Base-by-base conservation (phyloP, 768 basidiomycete species). In the Russula compacta region DNA sequence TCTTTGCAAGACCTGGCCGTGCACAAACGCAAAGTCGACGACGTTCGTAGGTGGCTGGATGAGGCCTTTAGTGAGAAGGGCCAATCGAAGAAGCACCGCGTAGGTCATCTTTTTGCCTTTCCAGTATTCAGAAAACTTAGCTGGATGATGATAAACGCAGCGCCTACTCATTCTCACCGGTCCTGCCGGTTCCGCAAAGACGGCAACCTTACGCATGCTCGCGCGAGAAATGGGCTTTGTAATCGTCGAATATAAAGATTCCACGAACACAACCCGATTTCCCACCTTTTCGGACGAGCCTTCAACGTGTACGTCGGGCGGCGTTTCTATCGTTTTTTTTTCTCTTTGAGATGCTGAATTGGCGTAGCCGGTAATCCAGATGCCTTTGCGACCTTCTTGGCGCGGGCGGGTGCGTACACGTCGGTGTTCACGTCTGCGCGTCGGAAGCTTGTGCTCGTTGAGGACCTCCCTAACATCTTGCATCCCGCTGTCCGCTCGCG, bases 111-210 rank as follows among this genome's bases (percentile, higher is more conserved):
- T 11, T 55, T 50, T 52, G 52, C 48, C 9, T 48, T 21, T 14
- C 3, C 21, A 7, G 17, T 15, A 29, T 12, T 43, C 6, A 9
- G 24, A 29, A 53, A 19, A 12, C 21, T 56, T 21, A 60, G 49
- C 19, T 63, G 4, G 19, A 12, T 14, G 39, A 36, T 29, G 7
- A 54, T 40, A 33, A 15, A 14, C 50, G 3, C 59, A 98, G 90
- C 81, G 93, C 49, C 83, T 99, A 33, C 80, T 98, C 7, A 83
- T 83, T 0, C 73, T 99, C 11, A 89, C 89, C 3, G 95, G 95
- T 1, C 91, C 92, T 0, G 86, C 95, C 8, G 95, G 95, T 1
- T 83, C 85, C 0, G 95, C 84, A 0, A 99, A 99, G 76, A 97
- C 95, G 0, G 81, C 93, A 0, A 92, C 92, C 0, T 66, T 98